Conservation (phyloP, 345 rosid genomes). For the Lumnitzera racemosa region DNA sequence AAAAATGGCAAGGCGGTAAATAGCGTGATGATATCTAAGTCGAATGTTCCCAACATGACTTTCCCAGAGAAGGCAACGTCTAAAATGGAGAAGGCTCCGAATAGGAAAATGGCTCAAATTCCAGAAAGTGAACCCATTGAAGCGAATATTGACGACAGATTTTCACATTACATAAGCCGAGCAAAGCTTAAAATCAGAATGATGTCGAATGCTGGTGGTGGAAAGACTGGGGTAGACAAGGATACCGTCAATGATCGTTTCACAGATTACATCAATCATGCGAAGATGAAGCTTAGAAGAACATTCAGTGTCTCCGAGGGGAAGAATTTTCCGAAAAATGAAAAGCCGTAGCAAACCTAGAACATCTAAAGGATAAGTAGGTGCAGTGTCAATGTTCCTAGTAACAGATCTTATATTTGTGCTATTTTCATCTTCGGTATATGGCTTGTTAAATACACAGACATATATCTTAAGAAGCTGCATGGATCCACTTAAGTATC, state of each 20-base stretch:
- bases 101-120: background rate
- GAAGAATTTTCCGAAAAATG: conserved; percentile 9
- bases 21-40: no score
- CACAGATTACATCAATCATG: conserved; percentile 16
- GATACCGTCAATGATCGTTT: conserved; percentile 15
- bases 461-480: no score
- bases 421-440: no score
- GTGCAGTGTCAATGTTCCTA: no score
- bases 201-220: conserved; percentile 11
- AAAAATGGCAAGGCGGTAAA: no score
- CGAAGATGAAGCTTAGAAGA: conserved; percentile 21
- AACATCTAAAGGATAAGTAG: no score
- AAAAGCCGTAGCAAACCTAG: conserved; percentile 2
- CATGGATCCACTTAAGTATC: no score
- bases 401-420: no score
- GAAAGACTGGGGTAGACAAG: background rate
- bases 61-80: background rate
- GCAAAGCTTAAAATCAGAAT: conserved; percentile 21
- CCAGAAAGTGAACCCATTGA: conserved; percentile 1
- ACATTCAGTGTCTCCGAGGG: conserved; percentile 12
- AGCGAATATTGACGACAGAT: conserved; percentile 13
- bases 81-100: background rate
- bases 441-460: no score
- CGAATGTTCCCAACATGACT: no score
- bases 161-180: conserved; percentile 17